A percentile compares a stretch with the other conserved stretches of the same genome.
Evolutionary conservation across 495 filamentous ascomycete species (phyloP).

Genomic region (Aspergillus carlsbadensis): DNA sequence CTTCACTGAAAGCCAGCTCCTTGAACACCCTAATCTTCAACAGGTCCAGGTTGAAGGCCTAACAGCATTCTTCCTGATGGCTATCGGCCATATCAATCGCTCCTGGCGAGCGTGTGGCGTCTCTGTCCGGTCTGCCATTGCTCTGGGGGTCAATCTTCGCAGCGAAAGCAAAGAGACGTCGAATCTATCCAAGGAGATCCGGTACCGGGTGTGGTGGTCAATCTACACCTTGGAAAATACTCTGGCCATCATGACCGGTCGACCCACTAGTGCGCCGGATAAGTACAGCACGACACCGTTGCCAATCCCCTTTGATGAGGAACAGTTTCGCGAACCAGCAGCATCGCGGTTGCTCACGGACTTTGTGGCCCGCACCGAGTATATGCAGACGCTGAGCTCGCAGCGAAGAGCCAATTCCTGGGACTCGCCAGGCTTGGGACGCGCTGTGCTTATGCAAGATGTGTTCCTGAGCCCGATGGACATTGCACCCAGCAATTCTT

Average conservation of each 20-base stretch:
- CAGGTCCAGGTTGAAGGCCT: constrained; percentile 59
- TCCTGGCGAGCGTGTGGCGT: constrained; percentile 60
- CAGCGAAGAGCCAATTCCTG: not conserved
- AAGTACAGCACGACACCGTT: constrained; percentile 56
- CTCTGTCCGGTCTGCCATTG: constrained; percentile 56
- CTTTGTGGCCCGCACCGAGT: constrained; percentile 20
- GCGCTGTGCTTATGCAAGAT: not conserved
- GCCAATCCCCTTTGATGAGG: constrained; percentile 51
- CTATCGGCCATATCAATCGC: constrained; percentile 60
- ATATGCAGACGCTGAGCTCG: constrained; percentile 15
- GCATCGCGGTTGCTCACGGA: constrained; percentile 30
- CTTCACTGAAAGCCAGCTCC: constrained; percentile 43
- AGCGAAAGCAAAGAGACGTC: constrained; percentile 50
- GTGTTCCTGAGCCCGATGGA: not conserved
- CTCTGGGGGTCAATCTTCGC: constrained; percentile 62
- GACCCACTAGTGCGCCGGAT: constrained; percentile 54
- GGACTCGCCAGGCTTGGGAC: not conserved
- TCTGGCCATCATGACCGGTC: constrained; percentile 59
- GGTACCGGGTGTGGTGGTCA: constrained; percentile 51
- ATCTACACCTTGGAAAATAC: constrained; percentile 57
- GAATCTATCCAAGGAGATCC: constrained; percentile 47
- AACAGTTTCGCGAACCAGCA: constrained; percentile 33
- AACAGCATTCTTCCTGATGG: constrained; percentile 58
- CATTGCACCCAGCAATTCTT: constrained; percentile 31
- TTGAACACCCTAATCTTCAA: constrained; percentile 55